Conservation (phyloP, 2,329 filamentous ascomycete genomes). For the Whalleya microplaca region DNA sequence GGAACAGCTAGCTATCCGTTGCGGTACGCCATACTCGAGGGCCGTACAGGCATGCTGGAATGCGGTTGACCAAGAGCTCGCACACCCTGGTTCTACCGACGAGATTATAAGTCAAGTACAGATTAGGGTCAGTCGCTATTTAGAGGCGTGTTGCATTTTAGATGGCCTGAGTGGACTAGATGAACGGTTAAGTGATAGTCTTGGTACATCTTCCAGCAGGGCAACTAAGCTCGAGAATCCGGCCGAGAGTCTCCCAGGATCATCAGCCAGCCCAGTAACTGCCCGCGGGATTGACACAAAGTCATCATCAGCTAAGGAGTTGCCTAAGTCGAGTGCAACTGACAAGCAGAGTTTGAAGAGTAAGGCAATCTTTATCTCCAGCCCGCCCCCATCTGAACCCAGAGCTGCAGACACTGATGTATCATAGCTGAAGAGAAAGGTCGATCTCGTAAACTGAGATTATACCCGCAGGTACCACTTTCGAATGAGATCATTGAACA, state of each 20-base stretch:
- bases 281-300: conserved; percentile 16
- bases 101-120: conserved; percentile 58
- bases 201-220: conserved; percentile 21
- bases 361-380: conserved; percentile 10
- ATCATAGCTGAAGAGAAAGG: conserved; percentile 24
- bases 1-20: conserved; percentile 66
- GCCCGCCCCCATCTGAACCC: no score
- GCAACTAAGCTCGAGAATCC: conserved; percentile 8
- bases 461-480: conserved; percentile 63
- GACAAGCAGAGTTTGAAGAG: conserved; percentile 16
- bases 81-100: conserved; percentile 51
- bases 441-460: conserved; percentile 50
- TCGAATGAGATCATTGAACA: conserved; percentile 66
- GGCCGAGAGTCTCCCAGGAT: conserved; percentile 18
- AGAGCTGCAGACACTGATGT: conserved; percentile 19
- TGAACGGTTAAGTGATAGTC: conserved; percentile 54
- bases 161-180: conserved; percentile 62
- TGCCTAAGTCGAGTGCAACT: conserved; percentile 6
- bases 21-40: conserved; percentile 75
- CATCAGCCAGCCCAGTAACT: conserved; percentile 15
- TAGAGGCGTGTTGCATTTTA: conserved; percentile 65
- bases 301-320: conserved; percentile 7
- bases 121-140: conserved; percentile 57
- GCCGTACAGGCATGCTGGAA: conserved; percentile 73
- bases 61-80: conserved; percentile 67